phyloP scores from a whole-genome alignment of 1,284 basidiomycete species.

The Fomitiporia mediterranea region DNA sequence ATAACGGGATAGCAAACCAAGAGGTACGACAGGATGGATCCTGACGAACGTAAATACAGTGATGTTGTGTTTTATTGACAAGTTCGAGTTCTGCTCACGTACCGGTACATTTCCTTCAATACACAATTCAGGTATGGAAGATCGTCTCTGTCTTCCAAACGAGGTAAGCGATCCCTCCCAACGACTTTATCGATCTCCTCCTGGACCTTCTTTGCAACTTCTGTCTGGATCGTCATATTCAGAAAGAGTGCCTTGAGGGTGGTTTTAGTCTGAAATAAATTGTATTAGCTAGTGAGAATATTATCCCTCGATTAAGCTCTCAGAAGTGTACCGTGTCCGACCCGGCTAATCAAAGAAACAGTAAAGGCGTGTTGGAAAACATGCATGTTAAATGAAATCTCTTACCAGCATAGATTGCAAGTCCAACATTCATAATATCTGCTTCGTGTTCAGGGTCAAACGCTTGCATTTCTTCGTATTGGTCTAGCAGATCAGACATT shows the following conservation, averaged over 20 bases:
- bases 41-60: neutral
- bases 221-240: slow-evolving; percentile 4
- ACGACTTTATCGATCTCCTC: slow-evolving; percentile 11
- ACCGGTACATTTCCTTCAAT: slow-evolving; percentile 29
- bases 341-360: neutral
- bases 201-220: slow-evolving; percentile 11
- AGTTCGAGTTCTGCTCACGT: too few species aligned
- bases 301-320: too few species aligned
- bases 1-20: too few species aligned
- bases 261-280: neutral
- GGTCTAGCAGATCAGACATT: slow-evolving; percentile 7
- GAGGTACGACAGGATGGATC: neutral
- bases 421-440: slow-evolving; percentile 1
- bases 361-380: neutral
- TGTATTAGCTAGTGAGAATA: too few species aligned
- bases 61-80: too few species aligned
- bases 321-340: slow-evolving; percentile 1
- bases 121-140: slow-evolving; percentile 30
- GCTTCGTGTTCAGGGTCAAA: slow-evolving; percentile 4
- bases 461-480: slow-evolving; percentile 1
- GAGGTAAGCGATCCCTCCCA: slow-evolving; percentile 25
- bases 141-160: slow-evolving; percentile 24
- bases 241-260: slow-evolving; percentile 6
- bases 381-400: neutral
- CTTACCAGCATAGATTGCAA: slow-evolving; percentile 12